Conservation (phyloP, 2,329 filamentous ascomycete species). For the Stagonosporopsis cucurbitacearum region DNA sequence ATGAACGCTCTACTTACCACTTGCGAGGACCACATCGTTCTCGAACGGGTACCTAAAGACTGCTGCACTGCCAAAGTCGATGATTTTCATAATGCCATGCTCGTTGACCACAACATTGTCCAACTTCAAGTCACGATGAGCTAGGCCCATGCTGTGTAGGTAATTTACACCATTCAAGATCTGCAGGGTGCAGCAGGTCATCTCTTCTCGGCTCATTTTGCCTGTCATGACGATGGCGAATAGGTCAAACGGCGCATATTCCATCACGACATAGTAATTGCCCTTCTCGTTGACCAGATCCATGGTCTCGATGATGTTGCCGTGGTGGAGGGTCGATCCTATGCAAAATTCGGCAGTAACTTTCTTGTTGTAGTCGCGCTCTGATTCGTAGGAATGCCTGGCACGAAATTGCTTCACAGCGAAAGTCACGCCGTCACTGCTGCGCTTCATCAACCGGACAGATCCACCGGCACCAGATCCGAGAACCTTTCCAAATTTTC, state of each 20-base stretch:
- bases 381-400: slow-evolving; percentile 88
- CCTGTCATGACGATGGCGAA: slow-evolving; percentile 99
- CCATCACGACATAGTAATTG: slow-evolving; percentile 99
- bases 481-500: slow-evolving; percentile 91
- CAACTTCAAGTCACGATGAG: slow-evolving; percentile 92
- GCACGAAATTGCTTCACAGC: slow-evolving; percentile 97
- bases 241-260: slow-evolving; percentile 93
- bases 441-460: slow-evolving; percentile 91
- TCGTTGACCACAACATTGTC: slow-evolving; percentile 98
- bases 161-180: slow-evolving; percentile 95
- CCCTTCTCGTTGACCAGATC: slow-evolving; percentile 95
- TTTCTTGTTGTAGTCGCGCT: slow-evolving; percentile 97
- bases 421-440: slow-evolving; percentile 90
- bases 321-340: slow-evolving; percentile 93
- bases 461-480: slow-evolving; percentile 95
- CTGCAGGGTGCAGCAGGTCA: slow-evolving; percentile 90
- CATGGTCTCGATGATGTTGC: slow-evolving; percentile 97
- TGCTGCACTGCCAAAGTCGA: slow-evolving; percentile 96
- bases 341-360: slow-evolving; percentile 98
- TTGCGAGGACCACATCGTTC: slow-evolving; percentile 79
- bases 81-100: slow-evolving; percentile 98
- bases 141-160: slow-evolving; percentile 91
- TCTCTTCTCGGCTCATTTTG: slow-evolving; percentile 91
- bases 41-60: slow-evolving; percentile 98
- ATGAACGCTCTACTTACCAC: slow-evolving; percentile 64